Evolutionary conservation across 2,329 filamentous ascomycete genomes (phyloP).

Genomic region (Lithohypha guttulata): DNA sequence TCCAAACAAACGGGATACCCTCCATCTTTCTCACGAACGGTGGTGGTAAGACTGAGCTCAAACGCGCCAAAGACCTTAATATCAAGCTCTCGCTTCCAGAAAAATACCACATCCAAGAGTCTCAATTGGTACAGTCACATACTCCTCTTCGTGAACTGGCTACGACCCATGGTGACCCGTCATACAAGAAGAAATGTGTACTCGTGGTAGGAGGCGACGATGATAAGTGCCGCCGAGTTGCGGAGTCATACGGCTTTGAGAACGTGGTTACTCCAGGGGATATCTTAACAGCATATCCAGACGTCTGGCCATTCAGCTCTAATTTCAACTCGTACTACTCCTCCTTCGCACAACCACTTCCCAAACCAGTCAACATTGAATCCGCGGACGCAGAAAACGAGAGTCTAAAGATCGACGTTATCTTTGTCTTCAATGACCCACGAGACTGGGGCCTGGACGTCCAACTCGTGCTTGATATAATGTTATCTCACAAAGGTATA

Average conservation of each 20-base stretch:
- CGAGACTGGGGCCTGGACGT: slow-evolving; percentile 90
- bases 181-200: slow-evolving; percentile 54
- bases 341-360: slow-evolving; percentile 28
- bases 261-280: slow-evolving; percentile 79
- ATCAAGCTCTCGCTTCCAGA: slow-evolving; percentile 48
- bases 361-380: slow-evolving; percentile 31
- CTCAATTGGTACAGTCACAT: slow-evolving; percentile 78
- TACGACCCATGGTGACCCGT: slow-evolving; percentile 1
- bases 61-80: slow-evolving; percentile 60
- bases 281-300: slow-evolving; percentile 61
- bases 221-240: slow-evolving; percentile 58
- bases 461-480: slow-evolving; percentile 71
- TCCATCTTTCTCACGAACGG: slow-evolving; percentile 96
- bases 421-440: slow-evolving; percentile 92
- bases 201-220: slow-evolving; percentile 63
- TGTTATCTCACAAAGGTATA: slow-evolving; percentile 67
- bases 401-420: slow-evolving; percentile 69
- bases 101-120: slow-evolving; percentile 42
- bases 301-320: slow-evolving; percentile 73
- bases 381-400: slow-evolving; percentile 23
- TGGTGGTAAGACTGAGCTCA: slow-evolving; percentile 70
- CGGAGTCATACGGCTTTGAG: slow-evolving; percentile 65
- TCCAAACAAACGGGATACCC: slow-evolving; percentile 65
- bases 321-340: slow-evolving; percentile 51
- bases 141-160: slow-evolving; percentile 68